A percentile compares a stretch with the other conserved stretches of the same genome.
These are phyloP conservation scores for Stemphylium lycopersici DNA, from an alignment of 2,329 filamentous ascomycete genomes.

Conservation along the genomic window DNA sequence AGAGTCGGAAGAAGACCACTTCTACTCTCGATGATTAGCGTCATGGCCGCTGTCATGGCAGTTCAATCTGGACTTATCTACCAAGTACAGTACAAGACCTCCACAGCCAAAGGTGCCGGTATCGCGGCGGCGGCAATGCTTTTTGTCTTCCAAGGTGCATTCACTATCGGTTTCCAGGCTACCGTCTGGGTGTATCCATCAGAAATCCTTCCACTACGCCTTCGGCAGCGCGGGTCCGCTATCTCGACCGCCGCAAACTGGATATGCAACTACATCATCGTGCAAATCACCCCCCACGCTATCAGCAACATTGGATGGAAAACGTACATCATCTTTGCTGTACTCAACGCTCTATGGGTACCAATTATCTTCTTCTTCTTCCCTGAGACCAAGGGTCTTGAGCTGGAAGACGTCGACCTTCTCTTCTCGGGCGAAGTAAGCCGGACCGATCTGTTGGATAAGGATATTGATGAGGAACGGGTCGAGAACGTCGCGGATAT, in stretches of 20 bases:
- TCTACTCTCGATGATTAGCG: constrained; percentile 23
- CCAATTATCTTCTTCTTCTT: constrained; percentile 57
- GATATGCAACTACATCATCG: constrained; percentile 58
- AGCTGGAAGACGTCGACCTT: constrained; percentile 46
- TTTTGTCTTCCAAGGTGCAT: constrained; percentile 25
- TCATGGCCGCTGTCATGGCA: constrained; percentile 26
- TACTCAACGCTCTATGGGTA: constrained; percentile 54
- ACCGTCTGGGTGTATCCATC: constrained; percentile 56
- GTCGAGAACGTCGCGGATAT: neutral
- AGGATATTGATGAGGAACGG: neutral
- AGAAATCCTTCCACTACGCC: constrained; percentile 59
- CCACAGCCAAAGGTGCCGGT: constrained; percentile 16
- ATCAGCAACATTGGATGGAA: constrained; percentile 58
- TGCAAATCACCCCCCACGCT: constrained; percentile 60
- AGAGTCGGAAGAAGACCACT: constrained; percentile 21
- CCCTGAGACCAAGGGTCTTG: constrained; percentile 44
- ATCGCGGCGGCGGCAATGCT: constrained; percentile 25
- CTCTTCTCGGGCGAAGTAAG: constrained; percentile 28
- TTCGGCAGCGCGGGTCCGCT: constrained; percentile 57
- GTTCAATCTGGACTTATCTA: constrained; percentile 26
- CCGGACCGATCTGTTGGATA: neutral
- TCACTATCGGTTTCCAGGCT: constrained; percentile 26
- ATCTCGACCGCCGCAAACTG: constrained; percentile 58
- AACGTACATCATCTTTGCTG: constrained; percentile 61
- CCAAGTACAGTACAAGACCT: constrained; percentile 23